phyloP scores from a whole-genome alignment of 257 asterid genomes.

The Salvia miltiorrhiza region DNA sequence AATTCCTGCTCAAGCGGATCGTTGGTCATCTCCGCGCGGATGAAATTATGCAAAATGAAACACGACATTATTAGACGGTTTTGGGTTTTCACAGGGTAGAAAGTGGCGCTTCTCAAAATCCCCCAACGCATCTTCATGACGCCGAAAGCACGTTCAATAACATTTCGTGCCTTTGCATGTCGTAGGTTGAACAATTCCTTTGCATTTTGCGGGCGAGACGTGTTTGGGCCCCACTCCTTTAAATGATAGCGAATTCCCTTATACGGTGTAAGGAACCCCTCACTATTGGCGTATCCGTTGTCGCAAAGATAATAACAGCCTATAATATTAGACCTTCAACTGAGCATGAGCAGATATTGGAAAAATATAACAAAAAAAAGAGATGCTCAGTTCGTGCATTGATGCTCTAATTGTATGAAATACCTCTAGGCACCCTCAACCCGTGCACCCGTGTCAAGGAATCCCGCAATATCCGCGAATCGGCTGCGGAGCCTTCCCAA shows the following conservation, averaged over 20 bases:
- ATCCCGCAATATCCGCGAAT: too few species aligned
- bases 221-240: not conserved
- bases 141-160: not conserved
- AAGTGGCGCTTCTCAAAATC: not conserved
- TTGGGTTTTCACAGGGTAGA: not conserved
- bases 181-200: not conserved
- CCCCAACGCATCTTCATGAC: not conserved
- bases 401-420: too few species aligned
- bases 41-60: not conserved
- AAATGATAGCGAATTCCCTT: not conserved
- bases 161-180: not conserved
- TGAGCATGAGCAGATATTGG: too few species aligned
- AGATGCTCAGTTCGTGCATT: too few species aligned
- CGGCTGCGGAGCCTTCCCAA: too few species aligned
- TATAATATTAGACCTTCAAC: too few species aligned
- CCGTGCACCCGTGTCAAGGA: too few species aligned
- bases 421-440: too few species aligned
- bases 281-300: not conserved
- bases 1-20: too few species aligned
- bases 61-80: not conserved
- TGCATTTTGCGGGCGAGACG: not conserved
- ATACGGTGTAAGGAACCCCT: not conserved
- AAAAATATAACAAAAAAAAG: too few species aligned
- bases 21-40: not conserved
- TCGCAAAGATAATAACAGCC: not conserved